Conservation (phyloP, 176 grass and related monocot species). For the barley (Hordeum vulgare) region DNA sequence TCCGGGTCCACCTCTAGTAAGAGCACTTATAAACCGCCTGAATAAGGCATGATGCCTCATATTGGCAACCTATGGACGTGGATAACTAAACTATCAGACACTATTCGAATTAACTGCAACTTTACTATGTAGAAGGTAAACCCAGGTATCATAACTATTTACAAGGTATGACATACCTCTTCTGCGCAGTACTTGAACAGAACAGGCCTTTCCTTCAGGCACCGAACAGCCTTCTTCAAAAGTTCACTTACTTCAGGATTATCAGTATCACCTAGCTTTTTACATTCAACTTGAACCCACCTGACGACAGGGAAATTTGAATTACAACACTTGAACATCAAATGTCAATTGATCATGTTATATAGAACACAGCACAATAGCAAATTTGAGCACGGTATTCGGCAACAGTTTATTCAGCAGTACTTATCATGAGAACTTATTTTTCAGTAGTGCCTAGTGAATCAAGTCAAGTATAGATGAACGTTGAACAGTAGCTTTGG, state of each 20-base stretch:
- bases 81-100: slow-evolving; percentile 17
- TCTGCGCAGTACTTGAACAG: slow-evolving; percentile 97
- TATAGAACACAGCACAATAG: neutral
- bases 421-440: neutral
- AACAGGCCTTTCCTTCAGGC: slow-evolving; percentile 93
- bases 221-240: slow-evolving; percentile 79
- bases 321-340: neutral
- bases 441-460: neutral
- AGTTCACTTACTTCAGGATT: slow-evolving; percentile 93
- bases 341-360: slow-evolving; percentile 7
- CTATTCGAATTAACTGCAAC: slow-evolving; percentile 10
- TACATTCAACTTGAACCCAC: slow-evolving; percentile 99
- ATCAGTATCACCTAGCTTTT: slow-evolving; percentile 86
- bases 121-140: neutral
- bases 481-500: neutral
- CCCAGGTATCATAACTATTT: neutral
- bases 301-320: slow-evolving; percentile 24
- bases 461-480: neutral
- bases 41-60: slow-evolving; percentile 99
- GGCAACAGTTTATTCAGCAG: neutral
- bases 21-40: slow-evolving; percentile 96
- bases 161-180: slow-evolving; percentile 46
- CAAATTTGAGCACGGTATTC: neutral
- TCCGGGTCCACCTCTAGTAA: slow-evolving; percentile 95
- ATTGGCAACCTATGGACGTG: slow-evolving; percentile 75